Evolutionary conservation across 371 early-diverging fungal species (phyloP), one percentile per base, ranked within the genome.

Genomic region (Lichtheimia hyalospora): DNA sequence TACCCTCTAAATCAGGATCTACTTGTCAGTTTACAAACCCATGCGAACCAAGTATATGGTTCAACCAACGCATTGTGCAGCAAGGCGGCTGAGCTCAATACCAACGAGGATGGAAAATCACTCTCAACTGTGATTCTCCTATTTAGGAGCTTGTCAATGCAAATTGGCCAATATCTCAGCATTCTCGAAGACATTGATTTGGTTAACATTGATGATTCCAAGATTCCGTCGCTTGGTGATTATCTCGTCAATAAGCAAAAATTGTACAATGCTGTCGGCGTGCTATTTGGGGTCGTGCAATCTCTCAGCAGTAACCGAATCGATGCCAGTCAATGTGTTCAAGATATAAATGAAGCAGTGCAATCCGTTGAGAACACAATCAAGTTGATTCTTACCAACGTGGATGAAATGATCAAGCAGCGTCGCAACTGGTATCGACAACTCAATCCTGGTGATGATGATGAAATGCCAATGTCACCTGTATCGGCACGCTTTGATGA

Each of bases 221-320:
- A 77, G 50, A 64, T 69, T 3, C 74, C 74, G 5, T 66, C 82
- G 14, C 64, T 81, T 14, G 77, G 84, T 28, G 83, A 86, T 21
- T 89, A 86, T 65, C 84, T 85, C 51, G 76, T 81, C 46, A 79
- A 83, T 16, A 88, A 90, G 56, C 86, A 89, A 57, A 61, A 76
- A 5, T 63, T 92, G 27, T 89, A 86, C 74, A 89, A 90, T 64
- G 71, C 79, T 13, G 78, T 90, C 28, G 87, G 90, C 0, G 70
- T 82, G 16, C 68, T 92, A 12, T 86, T 90, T 51, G 85, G 84
- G 63, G 82, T 82, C 7, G 83, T 87, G 5, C 87, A 87, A 42
- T 67, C 72, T 14, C 77, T 88, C 2, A 87, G 88, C 1, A 71
- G 84, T 59, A 61, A 79, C n/a, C 60, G 62, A 0, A 53, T 24